phyloP scores from a whole-genome alignment of 139 green algal genomes.

The Mychonastes homosphaera region DNA sequence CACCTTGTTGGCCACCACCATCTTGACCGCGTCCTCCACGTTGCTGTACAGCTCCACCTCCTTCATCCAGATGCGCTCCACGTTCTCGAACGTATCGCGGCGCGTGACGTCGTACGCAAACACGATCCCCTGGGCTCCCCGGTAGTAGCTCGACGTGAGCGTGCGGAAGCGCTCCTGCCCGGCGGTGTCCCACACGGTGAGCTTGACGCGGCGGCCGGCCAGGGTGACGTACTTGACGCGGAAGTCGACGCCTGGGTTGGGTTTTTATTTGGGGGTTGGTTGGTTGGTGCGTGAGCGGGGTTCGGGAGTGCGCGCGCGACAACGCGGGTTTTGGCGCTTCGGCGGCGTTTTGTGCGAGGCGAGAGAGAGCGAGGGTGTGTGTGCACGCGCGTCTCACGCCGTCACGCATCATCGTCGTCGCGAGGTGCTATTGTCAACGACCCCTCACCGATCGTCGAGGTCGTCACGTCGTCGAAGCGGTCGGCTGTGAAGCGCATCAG shows the following conservation, averaged over 20 bases:
- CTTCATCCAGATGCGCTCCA: conserved; percentile 81
- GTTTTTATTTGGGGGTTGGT: not conserved
- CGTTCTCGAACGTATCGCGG: conserved; percentile 75
- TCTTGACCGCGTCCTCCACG: conserved; percentile 75
- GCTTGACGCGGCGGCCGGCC: conserved; percentile 68
- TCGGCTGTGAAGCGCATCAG: conserved; percentile 77
- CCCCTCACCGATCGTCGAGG: conserved; percentile 66
- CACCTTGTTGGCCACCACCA: conserved; percentile 95
- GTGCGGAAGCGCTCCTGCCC: conserved; percentile 93
- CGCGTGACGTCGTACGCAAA: conserved; percentile 86
- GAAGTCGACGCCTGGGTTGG: conserved; percentile 84
- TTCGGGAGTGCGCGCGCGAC: not conserved
- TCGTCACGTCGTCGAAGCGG: conserved; percentile 65
- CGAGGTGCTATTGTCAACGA: no score
- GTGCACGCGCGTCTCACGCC: no score
- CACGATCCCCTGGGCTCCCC: conserved; percentile 37
- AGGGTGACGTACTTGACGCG: conserved; percentile 81
- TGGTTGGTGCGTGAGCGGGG: not conserved
- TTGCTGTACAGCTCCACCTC: conserved; percentile 94
- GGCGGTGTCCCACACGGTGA: conserved; percentile 81
- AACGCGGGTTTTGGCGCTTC: no score
- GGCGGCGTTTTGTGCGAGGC: not conserved
- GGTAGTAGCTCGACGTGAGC: conserved; percentile 92
- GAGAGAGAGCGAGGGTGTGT: no score
- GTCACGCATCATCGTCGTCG: not conserved